Percentiles rank a stretch among this genome's conserved stretches.
These are phyloP conservation scores for Lyophyllum decastes DNA, from an alignment of 768 basidiomycete genomes.

Conservation along the genomic window DNA sequence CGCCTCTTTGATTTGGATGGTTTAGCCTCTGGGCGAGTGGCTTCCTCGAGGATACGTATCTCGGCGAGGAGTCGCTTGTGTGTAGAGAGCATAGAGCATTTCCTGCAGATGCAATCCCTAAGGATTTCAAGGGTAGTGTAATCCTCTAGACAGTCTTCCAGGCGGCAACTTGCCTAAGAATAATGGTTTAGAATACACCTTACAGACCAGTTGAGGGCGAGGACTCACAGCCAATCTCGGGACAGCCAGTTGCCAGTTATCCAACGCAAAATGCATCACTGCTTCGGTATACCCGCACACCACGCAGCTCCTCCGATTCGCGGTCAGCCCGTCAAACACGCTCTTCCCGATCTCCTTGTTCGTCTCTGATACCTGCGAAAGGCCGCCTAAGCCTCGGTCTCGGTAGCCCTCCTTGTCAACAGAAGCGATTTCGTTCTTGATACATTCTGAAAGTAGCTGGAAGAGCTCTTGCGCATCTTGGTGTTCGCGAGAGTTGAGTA, in stretches of 20 bases:
- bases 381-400: constrained; percentile 70
- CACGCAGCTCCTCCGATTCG: constrained; percentile 85
- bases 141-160: constrained; percentile 85
- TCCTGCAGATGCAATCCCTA: constrained; percentile 90
- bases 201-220: background rate
- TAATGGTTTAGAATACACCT: background rate
- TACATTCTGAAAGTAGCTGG: constrained; percentile 85
- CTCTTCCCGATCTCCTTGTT: constrained; percentile 53
- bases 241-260: constrained; percentile 80
- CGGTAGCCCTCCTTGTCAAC: constrained; percentile 71
- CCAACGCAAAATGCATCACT: constrained; percentile 88
- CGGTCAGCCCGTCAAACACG: constrained; percentile 89
- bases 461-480: constrained; percentile 99
- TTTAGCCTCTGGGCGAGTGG: constrained; percentile 37
- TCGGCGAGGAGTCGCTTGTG: constrained; percentile 64
- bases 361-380: constrained; percentile 26
- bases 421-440: constrained; percentile 80
- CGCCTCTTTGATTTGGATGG: constrained; percentile 75
- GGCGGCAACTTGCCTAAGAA: constrained; percentile 57
- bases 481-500: constrained; percentile 89
- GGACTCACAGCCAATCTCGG: constrained; percentile 62
- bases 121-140: constrained; percentile 89
- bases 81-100: constrained; percentile 86
- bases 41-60: constrained; percentile 53
- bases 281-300: constrained; percentile 93